phyloP scores from a whole-genome alignment of 306 rosid genomes.

The Cicer arietinum region DNA sequence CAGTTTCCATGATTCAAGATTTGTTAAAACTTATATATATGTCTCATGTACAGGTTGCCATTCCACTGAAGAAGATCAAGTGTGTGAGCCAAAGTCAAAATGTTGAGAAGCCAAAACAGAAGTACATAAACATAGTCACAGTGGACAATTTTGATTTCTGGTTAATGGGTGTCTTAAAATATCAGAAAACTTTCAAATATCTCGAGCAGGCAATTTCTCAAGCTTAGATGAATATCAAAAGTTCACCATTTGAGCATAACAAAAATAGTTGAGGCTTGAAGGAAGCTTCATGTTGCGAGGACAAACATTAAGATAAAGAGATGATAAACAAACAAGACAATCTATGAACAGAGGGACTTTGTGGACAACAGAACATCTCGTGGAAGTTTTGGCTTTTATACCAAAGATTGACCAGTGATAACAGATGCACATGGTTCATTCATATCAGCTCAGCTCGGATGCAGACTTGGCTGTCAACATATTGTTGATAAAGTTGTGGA shows the following conservation, averaged over 20 bases:
- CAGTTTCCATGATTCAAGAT: conserved; percentile 9
- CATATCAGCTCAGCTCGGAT: not conserved
- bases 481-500: conserved; percentile 16
- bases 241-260: conserved; percentile 3
- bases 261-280: not conserved
- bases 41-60: conserved; percentile 37
- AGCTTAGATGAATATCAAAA: conserved; percentile 23
- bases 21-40: not conserved
- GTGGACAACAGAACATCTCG: not conserved
- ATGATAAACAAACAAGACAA: not conserved
- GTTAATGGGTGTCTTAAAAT: conserved; percentile 44
- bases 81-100: conserved; percentile 47
- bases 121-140: conserved; percentile 47
- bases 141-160: conserved; percentile 49
- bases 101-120: conserved; percentile 47
- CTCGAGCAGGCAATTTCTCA: conserved; percentile 43
- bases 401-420: not conserved
- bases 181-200: conserved; percentile 40
- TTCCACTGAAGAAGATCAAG: conserved; percentile 47
- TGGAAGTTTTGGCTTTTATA: not conserved
- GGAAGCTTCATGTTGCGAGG: not conserved
- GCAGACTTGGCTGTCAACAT: conserved; percentile 22
- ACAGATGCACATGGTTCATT: conserved; percentile 2
- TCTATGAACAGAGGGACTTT: not conserved
- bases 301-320: conserved; percentile 8